phyloP scores from a whole-genome alignment of 192 early-diverging fungal genomes.

The Spinellus fusiger region DNA sequence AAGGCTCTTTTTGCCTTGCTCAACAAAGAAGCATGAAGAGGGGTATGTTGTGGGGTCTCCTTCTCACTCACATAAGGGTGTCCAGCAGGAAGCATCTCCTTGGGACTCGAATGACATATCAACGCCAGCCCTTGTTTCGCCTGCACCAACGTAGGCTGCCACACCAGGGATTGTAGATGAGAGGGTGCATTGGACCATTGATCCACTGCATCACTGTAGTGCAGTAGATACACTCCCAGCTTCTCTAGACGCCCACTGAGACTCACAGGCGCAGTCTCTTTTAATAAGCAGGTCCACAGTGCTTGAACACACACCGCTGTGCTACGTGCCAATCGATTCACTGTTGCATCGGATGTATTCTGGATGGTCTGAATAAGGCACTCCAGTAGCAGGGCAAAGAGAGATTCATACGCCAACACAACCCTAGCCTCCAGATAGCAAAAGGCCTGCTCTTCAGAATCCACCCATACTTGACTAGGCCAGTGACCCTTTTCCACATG shows the following conservation, averaged over 20 bases:
- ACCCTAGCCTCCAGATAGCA: background rate
- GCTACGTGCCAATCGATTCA: background rate
- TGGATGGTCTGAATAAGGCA: constrained; percentile 6
- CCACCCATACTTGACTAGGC: background rate
- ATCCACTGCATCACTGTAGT: constrained; percentile 8
- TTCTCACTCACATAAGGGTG: background rate
- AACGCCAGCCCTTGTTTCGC: background rate
- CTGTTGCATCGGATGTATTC: background rate
- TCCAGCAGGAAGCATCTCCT: background rate
- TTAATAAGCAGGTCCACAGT: background rate
- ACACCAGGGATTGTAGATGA: background rate
- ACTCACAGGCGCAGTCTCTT: background rate
- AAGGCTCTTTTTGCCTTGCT: constrained; percentile 7
- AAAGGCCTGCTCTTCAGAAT: constrained; percentile 2
- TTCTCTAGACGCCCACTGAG: background rate
- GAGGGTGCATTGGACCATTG: background rate
- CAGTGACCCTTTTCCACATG: background rate
- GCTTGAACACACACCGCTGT: constrained; percentile 1
- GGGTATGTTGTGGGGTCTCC: too few species aligned
- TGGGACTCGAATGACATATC: background rate
- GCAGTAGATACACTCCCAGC: background rate
- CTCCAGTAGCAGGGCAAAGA: background rate
- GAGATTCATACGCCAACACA: background rate
- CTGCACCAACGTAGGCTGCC: constrained; percentile 6
- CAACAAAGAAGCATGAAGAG: background rate